These are phyloP conservation scores for Starmerella powellii DNA, from an alignment of 805 yeast genomes.

Conservation along the genomic window DNA sequence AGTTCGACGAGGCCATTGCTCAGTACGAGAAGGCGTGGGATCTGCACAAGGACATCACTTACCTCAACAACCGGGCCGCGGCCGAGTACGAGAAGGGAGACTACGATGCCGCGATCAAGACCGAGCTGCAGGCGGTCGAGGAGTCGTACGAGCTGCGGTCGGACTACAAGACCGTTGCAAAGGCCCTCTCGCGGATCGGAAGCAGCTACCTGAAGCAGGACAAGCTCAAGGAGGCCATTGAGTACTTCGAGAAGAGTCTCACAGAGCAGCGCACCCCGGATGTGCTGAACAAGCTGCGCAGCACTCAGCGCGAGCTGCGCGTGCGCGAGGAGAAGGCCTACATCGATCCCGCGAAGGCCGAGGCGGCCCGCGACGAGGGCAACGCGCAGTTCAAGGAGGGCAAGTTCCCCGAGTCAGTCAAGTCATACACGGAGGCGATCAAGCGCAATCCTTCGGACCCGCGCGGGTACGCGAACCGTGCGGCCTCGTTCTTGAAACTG, in stretches of 20 bases:
- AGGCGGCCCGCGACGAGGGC: constrained; percentile 87
- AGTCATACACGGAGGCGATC: constrained; percentile 88
- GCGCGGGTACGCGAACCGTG: constrained; percentile 94
- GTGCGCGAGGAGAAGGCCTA: constrained; percentile 64
- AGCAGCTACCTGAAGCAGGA: constrained; percentile 63
- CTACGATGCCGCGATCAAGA: constrained; percentile 67
- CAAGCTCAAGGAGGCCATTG: constrained; percentile 61
- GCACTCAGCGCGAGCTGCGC: constrained; percentile 77
- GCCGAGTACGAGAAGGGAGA: constrained; percentile 96
- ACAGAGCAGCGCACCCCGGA: constrained; percentile 98
- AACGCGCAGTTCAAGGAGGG: constrained; percentile 77
- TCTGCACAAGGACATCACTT: constrained; percentile 70
- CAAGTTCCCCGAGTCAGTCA: constrained; percentile 95
- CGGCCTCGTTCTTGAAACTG: constrained; percentile 88
- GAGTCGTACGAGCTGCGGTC: constrained; percentile 83
- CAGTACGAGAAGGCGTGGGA: constrained; percentile 81
- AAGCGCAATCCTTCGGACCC: constrained; percentile 96
- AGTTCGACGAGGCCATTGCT: constrained; percentile 87
- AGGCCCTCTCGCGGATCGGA: constrained; percentile 87
- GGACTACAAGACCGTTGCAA: constrained; percentile 83
- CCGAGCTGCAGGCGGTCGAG: constrained; percentile 74
- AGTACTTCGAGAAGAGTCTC: constrained; percentile 72
- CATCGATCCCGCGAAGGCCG: constrained; percentile 84
- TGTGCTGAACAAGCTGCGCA: constrained; percentile 72
- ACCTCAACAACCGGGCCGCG: constrained; percentile 91